phyloP scores from a whole-genome alignment of 2,329 filamentous ascomycete genomes.

The Dothideomycetes sp. region DNA sequence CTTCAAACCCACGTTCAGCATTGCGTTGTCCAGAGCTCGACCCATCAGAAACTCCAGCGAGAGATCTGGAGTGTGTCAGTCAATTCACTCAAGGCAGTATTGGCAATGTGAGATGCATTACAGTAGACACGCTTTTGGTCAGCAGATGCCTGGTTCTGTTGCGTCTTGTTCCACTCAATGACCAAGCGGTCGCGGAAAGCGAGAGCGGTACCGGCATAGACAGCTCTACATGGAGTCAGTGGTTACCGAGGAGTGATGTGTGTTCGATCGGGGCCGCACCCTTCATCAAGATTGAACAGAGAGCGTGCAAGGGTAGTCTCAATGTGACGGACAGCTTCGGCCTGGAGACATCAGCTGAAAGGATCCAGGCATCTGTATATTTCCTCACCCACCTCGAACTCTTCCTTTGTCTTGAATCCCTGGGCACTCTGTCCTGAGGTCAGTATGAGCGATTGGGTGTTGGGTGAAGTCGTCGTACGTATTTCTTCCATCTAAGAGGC shows the following conservation, averaged over 20 bases:
- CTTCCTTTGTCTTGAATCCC: conserved; percentile 67
- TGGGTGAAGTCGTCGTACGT: conserved; percentile 29
- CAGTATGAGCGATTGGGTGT: conserved; percentile 5
- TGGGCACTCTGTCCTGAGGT: conserved; percentile 42
- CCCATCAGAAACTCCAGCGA: conserved; percentile 98
- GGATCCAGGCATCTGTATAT: conserved; percentile 12
- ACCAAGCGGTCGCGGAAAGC: conserved; percentile 89
- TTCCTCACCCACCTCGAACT: conserved; percentile 69
- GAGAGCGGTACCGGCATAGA: conserved; percentile 81
- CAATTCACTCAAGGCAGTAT: no score
- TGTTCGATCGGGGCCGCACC: conserved; percentile 29
- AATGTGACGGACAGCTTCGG: conserved; percentile 82
- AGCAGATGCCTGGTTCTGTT: conserved; percentile 84
- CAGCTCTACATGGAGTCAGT: conserved; percentile 54
- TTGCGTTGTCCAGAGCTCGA: conserved; percentile 90
- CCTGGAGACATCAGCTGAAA: conserved; percentile 33
- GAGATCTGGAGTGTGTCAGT: conserved; percentile 63
- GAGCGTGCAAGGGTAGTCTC: conserved; percentile 93
- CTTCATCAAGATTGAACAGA: conserved; percentile 95
- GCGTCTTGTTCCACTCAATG: conserved; percentile 95
- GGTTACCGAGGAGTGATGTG: no score
- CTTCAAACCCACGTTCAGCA: conserved; percentile 91
- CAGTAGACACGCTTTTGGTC: conserved; percentile 93
- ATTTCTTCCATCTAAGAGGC: conserved; percentile 45
- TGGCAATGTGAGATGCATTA: no score